These are phyloP conservation scores for Eucalyptus sideroxylon DNA, from an alignment of 345 rosid genomes.

Conservation along the genomic window DNA sequence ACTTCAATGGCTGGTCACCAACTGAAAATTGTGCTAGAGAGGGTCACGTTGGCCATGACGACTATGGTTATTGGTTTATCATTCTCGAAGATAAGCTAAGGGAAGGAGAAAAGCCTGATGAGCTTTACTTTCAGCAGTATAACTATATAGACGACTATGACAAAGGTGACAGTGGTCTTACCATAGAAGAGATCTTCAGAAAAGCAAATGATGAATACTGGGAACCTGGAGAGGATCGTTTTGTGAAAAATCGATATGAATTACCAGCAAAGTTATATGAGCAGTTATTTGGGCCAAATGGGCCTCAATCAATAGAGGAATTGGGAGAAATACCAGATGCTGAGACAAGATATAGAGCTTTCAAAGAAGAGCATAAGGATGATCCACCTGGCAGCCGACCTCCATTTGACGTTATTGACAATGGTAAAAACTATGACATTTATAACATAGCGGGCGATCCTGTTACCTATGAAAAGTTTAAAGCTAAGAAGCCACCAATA, in stretches of 20 bases:
- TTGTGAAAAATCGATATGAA: slow-evolving; percentile 63
- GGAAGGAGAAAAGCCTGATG: slow-evolving; percentile 79
- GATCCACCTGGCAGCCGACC: slow-evolving; percentile 89
- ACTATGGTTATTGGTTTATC: slow-evolving; percentile 91
- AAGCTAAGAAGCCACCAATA: slow-evolving; percentile 60
- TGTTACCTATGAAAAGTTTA: slow-evolving; percentile 57
- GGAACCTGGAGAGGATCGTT: slow-evolving; percentile 96
- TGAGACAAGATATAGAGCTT: slow-evolving; percentile 67
- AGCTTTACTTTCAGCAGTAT: slow-evolving; percentile 92
- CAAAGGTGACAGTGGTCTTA: slow-evolving; percentile 76
- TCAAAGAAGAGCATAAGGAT: slow-evolving; percentile 76
- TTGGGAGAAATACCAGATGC: slow-evolving; percentile 67
- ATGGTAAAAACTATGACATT: slow-evolving; percentile 70
- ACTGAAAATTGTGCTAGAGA: slow-evolving; percentile 80
- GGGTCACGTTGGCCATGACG: slow-evolving; percentile 82
- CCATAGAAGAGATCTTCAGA: slow-evolving; percentile 64
- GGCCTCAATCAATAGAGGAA: slow-evolving; percentile 85
- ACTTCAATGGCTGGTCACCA: slow-evolving; percentile 90
- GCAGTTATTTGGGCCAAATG: slow-evolving; percentile 83
- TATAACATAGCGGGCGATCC: slow-evolving; percentile 43
- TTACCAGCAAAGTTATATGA: slow-evolving; percentile 89
- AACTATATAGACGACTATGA: slow-evolving; percentile 81
- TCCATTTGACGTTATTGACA: slow-evolving; percentile 63
- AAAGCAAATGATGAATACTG: slow-evolving; percentile 88
- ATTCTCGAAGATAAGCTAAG: slow-evolving; percentile 83